Evolutionary conservation across 2,329 filamentous ascomycete genomes (phyloP).

Genomic region (Diplodia mutila): DNA sequence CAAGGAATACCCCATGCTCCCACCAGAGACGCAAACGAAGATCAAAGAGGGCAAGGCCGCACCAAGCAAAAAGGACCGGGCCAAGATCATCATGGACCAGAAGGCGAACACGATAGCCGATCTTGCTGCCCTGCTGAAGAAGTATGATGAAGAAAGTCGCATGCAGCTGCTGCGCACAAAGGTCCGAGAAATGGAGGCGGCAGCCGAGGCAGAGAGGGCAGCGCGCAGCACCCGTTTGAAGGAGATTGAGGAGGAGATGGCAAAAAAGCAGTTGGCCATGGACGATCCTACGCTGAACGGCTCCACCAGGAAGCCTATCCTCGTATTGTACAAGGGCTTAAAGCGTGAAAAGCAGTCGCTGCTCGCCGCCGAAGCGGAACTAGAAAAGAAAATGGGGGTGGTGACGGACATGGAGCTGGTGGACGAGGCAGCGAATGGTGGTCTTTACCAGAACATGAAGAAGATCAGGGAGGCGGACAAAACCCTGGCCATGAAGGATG

Average conservation of each 20-base stretch:
- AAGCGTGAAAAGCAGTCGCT: background rate
- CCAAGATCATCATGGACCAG: conserved; percentile 64
- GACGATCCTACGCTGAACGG: background rate
- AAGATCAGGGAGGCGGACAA: background rate
- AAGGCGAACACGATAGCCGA: conserved; percentile 67
- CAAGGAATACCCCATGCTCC: conserved; percentile 14
- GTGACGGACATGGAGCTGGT: background rate
- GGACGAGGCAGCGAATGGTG: background rate
- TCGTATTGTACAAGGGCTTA: no score
- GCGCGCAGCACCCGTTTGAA: conserved; percentile 28
- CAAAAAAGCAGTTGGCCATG: background rate
- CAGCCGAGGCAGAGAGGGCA: conserved; percentile 28
- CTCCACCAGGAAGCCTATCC: no score
- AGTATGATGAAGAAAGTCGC: conserved; percentile 49
- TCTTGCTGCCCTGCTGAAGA: conserved; percentile 58
- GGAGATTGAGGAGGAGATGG: background rate
- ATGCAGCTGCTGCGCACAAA: background rate
- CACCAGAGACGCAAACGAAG: conserved; percentile 42
- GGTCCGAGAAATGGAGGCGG: conserved; percentile 18
- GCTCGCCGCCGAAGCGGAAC: background rate
- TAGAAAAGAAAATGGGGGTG: background rate
- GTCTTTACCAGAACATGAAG: no score
- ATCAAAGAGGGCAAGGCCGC: conserved; percentile 47
- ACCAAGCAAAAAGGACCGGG: conserved; percentile 54
- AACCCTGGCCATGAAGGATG: background rate